Evolutionary conservation across 2,329 filamentous ascomycete species (phyloP), one percentile per base, ranked within the genome.

Genomic region (Anisogramma anomala): DNA sequence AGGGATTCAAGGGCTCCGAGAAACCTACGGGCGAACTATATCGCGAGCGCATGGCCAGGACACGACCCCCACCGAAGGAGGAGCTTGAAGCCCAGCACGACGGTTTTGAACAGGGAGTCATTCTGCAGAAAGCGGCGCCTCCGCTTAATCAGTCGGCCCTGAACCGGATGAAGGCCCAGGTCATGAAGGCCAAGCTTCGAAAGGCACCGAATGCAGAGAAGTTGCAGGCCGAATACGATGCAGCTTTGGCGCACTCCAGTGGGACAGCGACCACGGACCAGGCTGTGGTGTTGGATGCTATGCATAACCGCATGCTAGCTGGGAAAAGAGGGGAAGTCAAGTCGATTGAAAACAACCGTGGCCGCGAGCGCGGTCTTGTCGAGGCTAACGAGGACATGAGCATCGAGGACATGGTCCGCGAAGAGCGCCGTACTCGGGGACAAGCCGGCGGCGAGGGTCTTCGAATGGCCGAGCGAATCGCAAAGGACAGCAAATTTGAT

Each of bases 341-440:
- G 51, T 66, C 76, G 0, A 68, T 95, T 6, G 76, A 81, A 19
- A 94, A 77, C 44, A 91, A 83, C 55, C 77, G 88, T 35, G 89
- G 88, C 3, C 73, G 77, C 5, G 88, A 94, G 59, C 78, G 88
- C 40, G 91, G 89, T 1, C 71, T 79, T 6, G 83, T 98, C 5
- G 77, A 84, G 51, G 86, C 91, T 49, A 96, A 96, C 55, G 84
- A 93, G 39, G 87, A 96, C 53, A 96, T 98, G 87, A 81, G 70
- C 22, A 83, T 98, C 46, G 87, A 94, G 40, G 91, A 98, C 59
- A 98, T 98, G 91, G 78, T 98, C 14, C 79, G 86, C 20, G 88
- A 96, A 60, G 91, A 98, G 62, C 78, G 85, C 26, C 81, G 89
- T 41, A 95, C 85, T 4, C 80, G 79, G 44, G 80, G 80, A 13